Percentiles rank a stretch among this genome's conserved stretches.
Evolutionary conservation across 148 eudicot genomes (phyloP).

Genomic region (Gaultheria prostrata): DNA sequence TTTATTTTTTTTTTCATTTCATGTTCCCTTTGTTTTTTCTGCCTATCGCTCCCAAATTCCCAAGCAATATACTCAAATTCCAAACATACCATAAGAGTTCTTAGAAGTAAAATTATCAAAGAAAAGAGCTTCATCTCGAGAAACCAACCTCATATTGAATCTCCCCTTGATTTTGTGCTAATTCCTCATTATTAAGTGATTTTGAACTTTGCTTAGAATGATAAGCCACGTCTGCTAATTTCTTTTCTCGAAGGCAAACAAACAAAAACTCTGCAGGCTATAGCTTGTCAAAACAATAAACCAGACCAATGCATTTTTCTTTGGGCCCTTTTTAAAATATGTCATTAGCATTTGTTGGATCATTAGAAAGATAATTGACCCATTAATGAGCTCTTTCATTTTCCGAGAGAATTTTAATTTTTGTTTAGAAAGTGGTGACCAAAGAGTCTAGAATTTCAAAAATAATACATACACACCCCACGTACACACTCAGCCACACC

Average conservation of each 20-base stretch:
- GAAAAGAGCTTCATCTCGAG: neutral
- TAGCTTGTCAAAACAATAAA: slow-evolving; percentile 24
- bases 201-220: neutral
- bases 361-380: neutral
- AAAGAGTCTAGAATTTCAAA: slow-evolving; percentile 9
- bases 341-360: neutral
- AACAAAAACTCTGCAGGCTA: slow-evolving; percentile 30
- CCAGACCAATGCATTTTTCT: neutral
- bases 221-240: neutral
- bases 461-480: too few species aligned
- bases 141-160: neutral
- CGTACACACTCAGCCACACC: too few species aligned
- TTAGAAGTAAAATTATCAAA: neutral
- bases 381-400: slow-evolving; percentile 5
- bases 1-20: too few species aligned
- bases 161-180: neutral
- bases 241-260: neutral
- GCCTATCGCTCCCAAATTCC: neutral
- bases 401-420: neutral
- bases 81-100: neutral
- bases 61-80: neutral
- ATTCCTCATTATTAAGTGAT: neutral
- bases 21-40: too few species aligned
- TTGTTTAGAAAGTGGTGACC: neutral
- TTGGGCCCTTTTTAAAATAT: neutral